Evolutionary conservation across 257 asterid species (phyloP).

Genomic region (Gentiana macrophylla): DNA sequence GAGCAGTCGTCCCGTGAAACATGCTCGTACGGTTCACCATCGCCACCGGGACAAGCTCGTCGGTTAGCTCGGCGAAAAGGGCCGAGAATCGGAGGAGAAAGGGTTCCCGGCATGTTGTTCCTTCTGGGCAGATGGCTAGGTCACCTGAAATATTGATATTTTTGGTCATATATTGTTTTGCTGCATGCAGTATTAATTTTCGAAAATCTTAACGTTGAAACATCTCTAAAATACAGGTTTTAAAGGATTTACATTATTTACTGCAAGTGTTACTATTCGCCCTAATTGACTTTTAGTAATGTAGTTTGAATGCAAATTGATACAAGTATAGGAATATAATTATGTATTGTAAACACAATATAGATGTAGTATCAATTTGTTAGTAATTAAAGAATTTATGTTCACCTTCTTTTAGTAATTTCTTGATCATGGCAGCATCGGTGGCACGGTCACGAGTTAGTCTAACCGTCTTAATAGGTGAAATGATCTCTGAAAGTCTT

Average conservation of each 20-base stretch:
- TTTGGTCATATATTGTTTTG: too few species aligned
- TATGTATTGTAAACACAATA: too few species aligned
- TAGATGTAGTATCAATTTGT: too few species aligned
- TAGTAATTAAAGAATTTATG: too few species aligned
- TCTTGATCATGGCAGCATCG: slow-evolving; percentile 28
- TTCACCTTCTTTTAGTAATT: slow-evolving; percentile 11
- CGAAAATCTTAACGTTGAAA: too few species aligned
- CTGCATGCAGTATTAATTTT: too few species aligned
- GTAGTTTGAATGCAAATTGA: too few species aligned
- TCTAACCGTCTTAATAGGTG: slow-evolving; percentile 50
- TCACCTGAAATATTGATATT: slow-evolving; percentile 5
- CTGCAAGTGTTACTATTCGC: too few species aligned
- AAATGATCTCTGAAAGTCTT: slow-evolving; percentile 54
- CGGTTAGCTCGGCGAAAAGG: slow-evolving; percentile 28
- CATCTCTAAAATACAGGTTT: too few species aligned
- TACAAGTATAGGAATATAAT: too few species aligned
- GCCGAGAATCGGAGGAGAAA: slow-evolving; percentile 28
- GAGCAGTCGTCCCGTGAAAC: slow-evolving; percentile 31
- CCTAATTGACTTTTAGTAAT: too few species aligned
- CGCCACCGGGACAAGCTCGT: slow-evolving; percentile 26
- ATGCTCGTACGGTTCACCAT: slow-evolving; percentile 35
- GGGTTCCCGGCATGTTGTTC: slow-evolving; percentile 32
- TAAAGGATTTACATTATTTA: too few species aligned
- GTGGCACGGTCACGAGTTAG: slow-evolving; percentile 36
- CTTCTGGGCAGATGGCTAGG: slow-evolving; percentile 31